Conservation (phyloP, 108 stramenopile genomes). For the Stephanodiscus triporus region DNA sequence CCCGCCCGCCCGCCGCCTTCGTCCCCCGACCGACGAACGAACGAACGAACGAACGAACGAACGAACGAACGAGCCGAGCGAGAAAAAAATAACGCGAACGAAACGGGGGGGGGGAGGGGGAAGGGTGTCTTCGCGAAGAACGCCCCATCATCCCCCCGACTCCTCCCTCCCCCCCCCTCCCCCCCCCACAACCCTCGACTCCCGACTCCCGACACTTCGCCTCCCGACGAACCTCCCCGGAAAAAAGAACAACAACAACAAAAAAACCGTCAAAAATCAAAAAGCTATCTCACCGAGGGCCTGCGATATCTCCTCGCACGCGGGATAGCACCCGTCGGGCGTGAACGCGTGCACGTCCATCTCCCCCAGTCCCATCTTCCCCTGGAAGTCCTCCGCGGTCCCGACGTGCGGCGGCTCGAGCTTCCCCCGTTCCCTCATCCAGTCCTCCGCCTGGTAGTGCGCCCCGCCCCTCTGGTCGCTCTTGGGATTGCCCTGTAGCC, state of each 20-base stretch:
- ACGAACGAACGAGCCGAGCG: too few relatives aligned
- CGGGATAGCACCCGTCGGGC: slow-evolving; percentile 4
- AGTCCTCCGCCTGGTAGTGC: background rate
- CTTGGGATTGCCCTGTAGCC: background rate
- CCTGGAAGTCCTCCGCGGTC: slow-evolving; percentile 3
- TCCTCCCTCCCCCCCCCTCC: too few relatives aligned
- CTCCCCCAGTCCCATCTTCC: background rate
- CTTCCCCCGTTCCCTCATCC: background rate
- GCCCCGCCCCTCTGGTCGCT: background rate
- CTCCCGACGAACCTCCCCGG: background rate
- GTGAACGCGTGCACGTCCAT: background rate
- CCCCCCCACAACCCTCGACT: background rate
- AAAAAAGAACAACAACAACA: background rate
- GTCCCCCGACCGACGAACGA: too few relatives aligned
- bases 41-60: too few relatives aligned
- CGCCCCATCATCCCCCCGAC: too few relatives aligned
- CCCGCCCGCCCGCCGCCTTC: too few relatives aligned
- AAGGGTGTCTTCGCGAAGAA: too few relatives aligned
- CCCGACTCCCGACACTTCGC: background rate
- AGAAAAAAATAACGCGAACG: too few relatives aligned
- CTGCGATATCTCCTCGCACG: background rate
- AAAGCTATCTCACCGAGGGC: background rate
- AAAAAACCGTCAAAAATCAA: background rate
- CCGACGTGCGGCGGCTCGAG: background rate
- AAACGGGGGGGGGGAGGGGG: too few relatives aligned